phyloP scores from a whole-genome alignment of 2,329 filamentous ascomycete genomes.

The Cladosporium sp. region DNA sequence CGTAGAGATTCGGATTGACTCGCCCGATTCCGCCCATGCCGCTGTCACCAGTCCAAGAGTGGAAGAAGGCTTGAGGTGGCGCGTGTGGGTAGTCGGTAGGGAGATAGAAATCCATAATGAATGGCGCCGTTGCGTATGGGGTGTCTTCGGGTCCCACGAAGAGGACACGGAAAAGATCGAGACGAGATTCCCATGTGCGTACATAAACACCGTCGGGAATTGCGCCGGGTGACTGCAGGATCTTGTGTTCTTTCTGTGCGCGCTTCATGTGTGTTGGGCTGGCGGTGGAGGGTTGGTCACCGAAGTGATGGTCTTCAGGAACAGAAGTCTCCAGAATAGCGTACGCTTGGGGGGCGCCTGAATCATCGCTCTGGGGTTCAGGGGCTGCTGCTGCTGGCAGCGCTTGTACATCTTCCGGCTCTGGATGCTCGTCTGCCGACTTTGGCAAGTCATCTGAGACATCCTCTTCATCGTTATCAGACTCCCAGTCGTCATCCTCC shows the following conservation, averaged over 20 bases:
- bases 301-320: conserved; percentile 42
- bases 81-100: conserved; percentile 45
- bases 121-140: conserved; percentile 57
- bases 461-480: conserved; percentile 26
- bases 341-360: conserved; percentile 20
- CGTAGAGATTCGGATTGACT: conserved; percentile 59
- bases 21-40: conserved; percentile 25
- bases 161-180: conserved; percentile 55
- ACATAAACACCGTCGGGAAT: conserved; percentile 55
- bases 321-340: conserved; percentile 38
- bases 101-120: conserved; percentile 56
- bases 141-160: conserved; percentile 56
- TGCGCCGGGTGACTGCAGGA: conserved; percentile 43
- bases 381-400: background rate
- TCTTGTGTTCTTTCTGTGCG: conserved; percentile 54
- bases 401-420: background rate
- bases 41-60: conserved; percentile 47
- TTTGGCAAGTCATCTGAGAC: conserved; percentile 11
- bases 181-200: conserved; percentile 54
- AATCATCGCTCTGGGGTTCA: background rate
- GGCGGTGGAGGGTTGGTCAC: conserved; percentile 18
- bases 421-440: too few relatives aligned
- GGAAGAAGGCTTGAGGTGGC: conserved; percentile 54
- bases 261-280: conserved; percentile 42
- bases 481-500: conserved; percentile 40